Conservation (phyloP, 2,329 filamentous ascomycete genomes). For the Sodiomyces alkalinus region DNA sequence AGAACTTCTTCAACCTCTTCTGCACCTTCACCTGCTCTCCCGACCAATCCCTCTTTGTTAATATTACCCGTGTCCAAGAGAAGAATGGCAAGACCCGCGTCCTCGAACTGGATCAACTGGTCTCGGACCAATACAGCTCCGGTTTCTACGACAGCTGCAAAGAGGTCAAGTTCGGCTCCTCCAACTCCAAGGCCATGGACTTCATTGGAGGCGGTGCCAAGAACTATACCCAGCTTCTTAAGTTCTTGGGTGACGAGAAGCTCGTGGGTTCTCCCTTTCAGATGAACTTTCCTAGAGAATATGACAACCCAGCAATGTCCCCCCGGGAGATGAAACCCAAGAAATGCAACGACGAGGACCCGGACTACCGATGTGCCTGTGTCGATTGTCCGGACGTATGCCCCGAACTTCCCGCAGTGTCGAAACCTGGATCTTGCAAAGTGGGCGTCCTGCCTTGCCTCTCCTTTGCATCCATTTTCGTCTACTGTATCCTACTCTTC, state of each 20-base stretch:
- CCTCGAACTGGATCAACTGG: conserved; percentile 77
- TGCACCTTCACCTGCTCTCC: conserved; percentile 98
- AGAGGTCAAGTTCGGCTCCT: conserved; percentile 93
- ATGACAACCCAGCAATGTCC: conserved; percentile 53
- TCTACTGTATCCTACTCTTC: conserved; percentile 64
- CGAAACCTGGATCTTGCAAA: conserved; percentile 54
- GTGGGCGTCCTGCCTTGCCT: conserved; percentile 85
- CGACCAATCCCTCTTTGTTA: conserved; percentile 88
- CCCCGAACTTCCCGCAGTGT: conserved; percentile 64
- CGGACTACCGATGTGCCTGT: conserved; percentile 78
- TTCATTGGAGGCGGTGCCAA: conserved; percentile 92
- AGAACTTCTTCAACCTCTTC: conserved; percentile 97
- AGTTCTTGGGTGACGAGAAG: conserved; percentile 88
- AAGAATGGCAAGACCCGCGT: conserved; percentile 46
- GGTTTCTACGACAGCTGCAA: conserved; percentile 97
- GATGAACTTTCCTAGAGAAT: conserved; percentile 71
- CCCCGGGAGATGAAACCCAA: conserved; percentile 59
- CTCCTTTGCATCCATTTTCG: conserved; percentile 79
- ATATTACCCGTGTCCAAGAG: conserved; percentile 61
- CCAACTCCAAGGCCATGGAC: conserved; percentile 86
- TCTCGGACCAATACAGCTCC: conserved; percentile 68
- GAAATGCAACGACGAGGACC: conserved; percentile 79
- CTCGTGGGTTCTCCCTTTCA: conserved; percentile 88
- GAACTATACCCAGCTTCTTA: conserved; percentile 73
- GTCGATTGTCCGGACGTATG: conserved; percentile 84